Base-by-base conservation (phyloP, 805 yeast genomes). In the Tetrapisispora taiwanensis region DNA sequence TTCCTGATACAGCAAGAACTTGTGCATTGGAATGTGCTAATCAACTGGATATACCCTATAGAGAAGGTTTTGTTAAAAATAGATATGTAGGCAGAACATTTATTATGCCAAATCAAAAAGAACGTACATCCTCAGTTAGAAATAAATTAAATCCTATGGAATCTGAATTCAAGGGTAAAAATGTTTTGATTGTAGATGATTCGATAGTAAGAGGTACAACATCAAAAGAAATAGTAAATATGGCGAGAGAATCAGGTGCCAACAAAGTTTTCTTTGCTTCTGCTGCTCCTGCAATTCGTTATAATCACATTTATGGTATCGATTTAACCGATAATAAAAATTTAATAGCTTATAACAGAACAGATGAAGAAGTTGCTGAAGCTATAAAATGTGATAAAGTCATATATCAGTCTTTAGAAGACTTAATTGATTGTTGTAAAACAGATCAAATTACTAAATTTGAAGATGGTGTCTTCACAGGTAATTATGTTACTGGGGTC, bases 181-280 rank as follows among this genome's bases (percentile, higher is more conserved):
- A 79, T 49, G 97, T 92, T 19, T 70, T 92, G 50, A 74, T 92
- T 43, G 97, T 92, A 36, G 98, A 92, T 66, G 98, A 92, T 66
- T 87, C 97, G 24, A 90, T 92, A 52, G 98, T 92, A 9, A 79
- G 98, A 63, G 98, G 98, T 50, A 92, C 98, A 18, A 92, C 98
- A 3, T 88, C 97, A 7, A 84, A 78, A 63, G 98, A 92, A 69
- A 92, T 92, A 52, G 95, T 92, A 30, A 83, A 80, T 52, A 92
- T 92, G 98, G 98, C 98, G n/a, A 76, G 84, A 55, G 98, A 92
- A 65, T 95, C 97, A 5, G 98, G 98, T 46, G 98, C 98, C 37
- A 80, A 76, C 48, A 82, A 79, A 55, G 98, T 92, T n/a, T 90
- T 78, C 62, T 83, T 92, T 64, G 98, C 98, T 0, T 85, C 95